Evolutionary conservation across 2,329 filamentous ascomycete genomes (phyloP).

Genomic region (Apiospora koreana): DNA sequence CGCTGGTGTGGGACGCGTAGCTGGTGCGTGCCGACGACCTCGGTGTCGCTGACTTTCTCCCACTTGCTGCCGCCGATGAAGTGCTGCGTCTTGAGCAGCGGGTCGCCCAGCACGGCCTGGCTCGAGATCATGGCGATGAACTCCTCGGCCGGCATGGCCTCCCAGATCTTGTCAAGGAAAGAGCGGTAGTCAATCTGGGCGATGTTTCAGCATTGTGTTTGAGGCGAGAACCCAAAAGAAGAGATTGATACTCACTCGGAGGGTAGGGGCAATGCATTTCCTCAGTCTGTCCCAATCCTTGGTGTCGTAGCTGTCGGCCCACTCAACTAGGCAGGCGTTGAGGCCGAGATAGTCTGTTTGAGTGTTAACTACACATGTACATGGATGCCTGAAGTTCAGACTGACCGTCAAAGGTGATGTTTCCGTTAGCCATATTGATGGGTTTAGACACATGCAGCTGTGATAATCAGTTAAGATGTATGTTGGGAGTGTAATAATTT

Average conservation of each 20-base stretch:
- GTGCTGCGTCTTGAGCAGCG: slow-evolving; percentile 64
- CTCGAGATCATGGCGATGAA: slow-evolving; percentile 62
- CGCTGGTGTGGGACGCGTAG: slow-evolving; percentile 63
- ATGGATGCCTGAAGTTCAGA: not conserved
- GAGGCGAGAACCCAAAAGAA: not conserved
- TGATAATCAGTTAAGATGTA: not conserved
- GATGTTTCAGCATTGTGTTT: not conserved
- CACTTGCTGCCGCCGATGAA: slow-evolving; percentile 61
- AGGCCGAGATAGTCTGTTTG: slow-evolving; percentile 32
- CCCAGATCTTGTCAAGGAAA: slow-evolving; percentile 62
- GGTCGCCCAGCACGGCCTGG: slow-evolving; percentile 59
- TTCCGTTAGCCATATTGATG: not conserved
- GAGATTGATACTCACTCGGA: slow-evolving; percentile 39
- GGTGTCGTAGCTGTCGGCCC: slow-evolving; percentile 65
- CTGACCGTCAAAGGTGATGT: slow-evolving; percentile 5
- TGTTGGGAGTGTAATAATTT: not conserved
- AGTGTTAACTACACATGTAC: too few species aligned
- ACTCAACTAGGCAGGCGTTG: slow-evolving; percentile 45
- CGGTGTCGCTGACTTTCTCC: slow-evolving; percentile 58
- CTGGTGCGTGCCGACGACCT: slow-evolving; percentile 62
- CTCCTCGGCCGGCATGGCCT: slow-evolving; percentile 61
- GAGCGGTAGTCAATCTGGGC: slow-evolving; percentile 69
- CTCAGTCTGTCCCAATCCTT: slow-evolving; percentile 63
- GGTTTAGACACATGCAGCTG: not conserved
- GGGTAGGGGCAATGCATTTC: slow-evolving; percentile 63